These are phyloP conservation scores for Panaeolus papilionaceus DNA, from an alignment of 768 basidiomycete species.

Conservation along the genomic window DNA sequence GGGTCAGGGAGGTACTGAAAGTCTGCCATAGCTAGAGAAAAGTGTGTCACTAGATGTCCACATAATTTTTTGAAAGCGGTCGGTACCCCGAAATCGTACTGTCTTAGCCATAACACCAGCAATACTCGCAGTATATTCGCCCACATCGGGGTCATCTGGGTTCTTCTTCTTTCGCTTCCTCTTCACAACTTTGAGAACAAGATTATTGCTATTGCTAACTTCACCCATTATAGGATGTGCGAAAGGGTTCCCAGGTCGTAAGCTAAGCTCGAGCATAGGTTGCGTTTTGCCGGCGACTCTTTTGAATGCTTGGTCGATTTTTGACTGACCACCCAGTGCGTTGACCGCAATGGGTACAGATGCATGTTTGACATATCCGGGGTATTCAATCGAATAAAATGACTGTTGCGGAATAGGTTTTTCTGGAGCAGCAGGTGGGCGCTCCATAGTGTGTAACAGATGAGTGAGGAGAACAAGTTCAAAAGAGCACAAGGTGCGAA, in stretches of 20 bases:
- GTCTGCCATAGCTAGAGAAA: conserved; percentile 83
- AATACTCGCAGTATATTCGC: conserved; percentile 78
- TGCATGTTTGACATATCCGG: conserved; percentile 74
- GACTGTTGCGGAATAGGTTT: conserved; percentile 58
- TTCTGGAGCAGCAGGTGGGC: conserved; percentile 37
- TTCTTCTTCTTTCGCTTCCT: conserved; percentile 57
- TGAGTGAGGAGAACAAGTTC: conserved; percentile 16
- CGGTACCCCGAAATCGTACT: conserved; percentile 88
- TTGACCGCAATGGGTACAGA: conserved; percentile 69
- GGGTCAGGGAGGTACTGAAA: conserved; percentile 85
- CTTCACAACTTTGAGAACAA: conserved; percentile 87
- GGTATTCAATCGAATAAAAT: conserved; percentile 89
- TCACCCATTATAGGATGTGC: conserved; percentile 88
- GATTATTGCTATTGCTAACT: conserved; percentile 74
- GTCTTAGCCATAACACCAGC: conserved; percentile 83
- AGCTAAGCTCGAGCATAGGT: conserved; percentile 74
- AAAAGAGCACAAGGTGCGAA: background rate
- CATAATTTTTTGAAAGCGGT: background rate
- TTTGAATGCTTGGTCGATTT: conserved; percentile 80
- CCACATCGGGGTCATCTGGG: conserved; percentile 43
- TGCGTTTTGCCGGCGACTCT: conserved; percentile 67
- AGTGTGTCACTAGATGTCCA: conserved; percentile 13
- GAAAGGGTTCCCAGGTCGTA: conserved; percentile 78
- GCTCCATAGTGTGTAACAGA: conserved; percentile 21
- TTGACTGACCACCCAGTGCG: conserved; percentile 71